Conservation (phyloP, 1,284 basidiomycete genomes). For the Vanrija sp. region DNA sequence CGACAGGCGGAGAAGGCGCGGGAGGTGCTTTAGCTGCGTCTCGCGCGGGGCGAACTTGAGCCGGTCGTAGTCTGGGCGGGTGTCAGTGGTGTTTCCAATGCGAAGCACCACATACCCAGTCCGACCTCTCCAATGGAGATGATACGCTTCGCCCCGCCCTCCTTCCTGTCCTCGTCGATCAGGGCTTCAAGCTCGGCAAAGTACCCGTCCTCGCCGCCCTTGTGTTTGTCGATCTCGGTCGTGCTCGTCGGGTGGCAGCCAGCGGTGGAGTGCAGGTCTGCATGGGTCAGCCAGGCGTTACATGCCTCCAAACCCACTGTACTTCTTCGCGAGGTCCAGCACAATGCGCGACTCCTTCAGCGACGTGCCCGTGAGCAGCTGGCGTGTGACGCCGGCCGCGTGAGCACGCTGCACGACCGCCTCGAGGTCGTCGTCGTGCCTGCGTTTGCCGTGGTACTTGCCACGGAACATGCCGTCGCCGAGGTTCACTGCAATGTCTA, state of each 20-base stretch:
- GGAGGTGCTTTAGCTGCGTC: conserved; percentile 67
- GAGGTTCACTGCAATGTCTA: conserved; percentile 55
- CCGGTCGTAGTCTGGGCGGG: conserved; percentile 79
- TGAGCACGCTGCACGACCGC: conserved; percentile 61
- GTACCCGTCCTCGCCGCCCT: conserved; percentile 63
- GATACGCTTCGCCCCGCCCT: conserved; percentile 57
- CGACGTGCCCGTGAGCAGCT: conserved; percentile 77
- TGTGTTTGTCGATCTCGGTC: conserved; percentile 63
- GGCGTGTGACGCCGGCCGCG: conserved; percentile 65
- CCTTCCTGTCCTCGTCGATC: conserved; percentile 54
- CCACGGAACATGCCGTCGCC: conserved; percentile 53
- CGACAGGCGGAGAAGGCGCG: conserved; percentile 66
- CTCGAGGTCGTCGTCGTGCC: conserved; percentile 63
- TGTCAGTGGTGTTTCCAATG: not conserved
- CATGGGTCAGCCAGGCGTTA: too few relatives aligned
- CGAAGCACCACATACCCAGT: conserved; percentile 56
- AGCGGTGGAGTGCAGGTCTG: conserved; percentile 70
- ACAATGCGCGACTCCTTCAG: conserved; percentile 65
- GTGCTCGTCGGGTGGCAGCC: conserved; percentile 87
- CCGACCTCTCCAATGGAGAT: conserved; percentile 85
- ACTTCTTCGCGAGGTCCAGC: conserved; percentile 59
- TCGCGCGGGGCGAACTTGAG: conserved; percentile 65
- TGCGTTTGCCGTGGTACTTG: conserved; percentile 50
- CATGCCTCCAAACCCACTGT: conserved; percentile 51
- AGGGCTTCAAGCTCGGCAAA: conserved; percentile 60